Percentiles rank a stretch among this genome's conserved stretches.
These are phyloP conservation scores for Capillidium rhysosporum DNA, from an alignment of 371 early-diverging fungal species.

Conservation along the genomic window DNA sequence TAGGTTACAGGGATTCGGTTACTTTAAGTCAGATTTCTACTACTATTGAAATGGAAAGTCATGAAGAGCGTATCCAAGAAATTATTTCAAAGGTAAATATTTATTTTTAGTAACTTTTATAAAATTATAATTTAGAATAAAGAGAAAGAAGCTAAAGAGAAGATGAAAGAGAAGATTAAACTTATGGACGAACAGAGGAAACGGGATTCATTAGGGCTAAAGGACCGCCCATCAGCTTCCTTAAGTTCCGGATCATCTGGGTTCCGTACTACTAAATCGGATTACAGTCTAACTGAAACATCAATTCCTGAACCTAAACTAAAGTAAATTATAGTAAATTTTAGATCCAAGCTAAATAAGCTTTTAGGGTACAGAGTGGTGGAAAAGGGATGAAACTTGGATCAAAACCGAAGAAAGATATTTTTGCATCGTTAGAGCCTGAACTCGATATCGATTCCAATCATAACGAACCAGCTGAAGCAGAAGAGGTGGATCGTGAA, in stretches of 20 bases:
- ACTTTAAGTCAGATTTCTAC: slow-evolving; percentile 53
- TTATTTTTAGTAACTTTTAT: not conserved
- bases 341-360: too few species aligned
- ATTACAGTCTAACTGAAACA: not conserved
- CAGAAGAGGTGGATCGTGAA: not conserved
- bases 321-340: not conserved
- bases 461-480: not conserved
- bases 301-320: not conserved
- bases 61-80: slow-evolving; percentile 90
- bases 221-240: not conserved
- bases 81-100: slow-evolving; percentile 61
- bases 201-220: slow-evolving; percentile 22
- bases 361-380: not conserved
- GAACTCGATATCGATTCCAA: not conserved
- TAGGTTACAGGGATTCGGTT: slow-evolving; percentile 62
- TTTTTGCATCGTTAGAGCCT: not conserved
- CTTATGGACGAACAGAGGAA: slow-evolving; percentile 77
- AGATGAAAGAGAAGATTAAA: slow-evolving; percentile 77
- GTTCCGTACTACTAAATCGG: not conserved
- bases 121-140: slow-evolving; percentile 42
- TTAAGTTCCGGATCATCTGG: not conserved
- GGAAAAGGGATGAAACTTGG: slow-evolving; percentile 8
- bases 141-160: slow-evolving; percentile 92
- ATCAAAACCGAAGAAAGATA: slow-evolving; percentile 10
- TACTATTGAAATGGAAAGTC: slow-evolving; percentile 89